Evolutionary conservation across 2,329 filamentous ascomycete species (phyloP), one percentile per base, ranked within the genome.

Genomic region (Niveomyces coronatus): DNA sequence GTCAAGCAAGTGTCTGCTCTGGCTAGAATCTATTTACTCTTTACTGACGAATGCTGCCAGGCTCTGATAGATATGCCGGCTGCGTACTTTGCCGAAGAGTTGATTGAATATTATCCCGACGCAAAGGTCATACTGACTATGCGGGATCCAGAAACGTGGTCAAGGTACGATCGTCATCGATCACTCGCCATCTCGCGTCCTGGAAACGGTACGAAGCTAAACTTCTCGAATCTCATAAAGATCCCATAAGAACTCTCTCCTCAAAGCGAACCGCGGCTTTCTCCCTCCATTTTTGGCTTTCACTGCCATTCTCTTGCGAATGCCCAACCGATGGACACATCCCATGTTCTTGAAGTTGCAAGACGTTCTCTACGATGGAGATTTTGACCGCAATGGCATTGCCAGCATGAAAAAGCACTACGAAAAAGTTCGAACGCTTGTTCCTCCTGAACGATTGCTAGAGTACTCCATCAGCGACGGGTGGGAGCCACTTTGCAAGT

Each of bases 401-500:
- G 6, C 31, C 30, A 8, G 40, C 40, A 19, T 52, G 49, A 33
- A 38, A 9, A 40, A 44, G 9, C 48, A 52, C 22, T 48, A 52
- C 26, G 43, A 31, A 10, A 35, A 43, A 20, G 31, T 52, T 7
- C 32, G 45, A 9, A 39, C 39, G 11, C 29, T 43, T 2, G 41
- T 45, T 5, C 28, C 44, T 9, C 27, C 23, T n/a, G 44, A 43
- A 20, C 24, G 32, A 13, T 16, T 54, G 19, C 33, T 55, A 33
- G 43, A 53, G 28, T 53, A 41, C 28, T 30, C 36, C 9, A 17
- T 49, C 3, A 41, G 31, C 15, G 38, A 44, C 9, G 53, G 52
- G 4, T 54, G 52, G 47, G 43, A 19, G 24, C 47, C 53, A 3
- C 39, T 54, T 17, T 54, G 52, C 26, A 26, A 41, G 17, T 53